These are phyloP conservation scores for Afroboletus lepidellus DNA, from an alignment of 1,284 basidiomycete genomes.

Conservation along the genomic window DNA sequence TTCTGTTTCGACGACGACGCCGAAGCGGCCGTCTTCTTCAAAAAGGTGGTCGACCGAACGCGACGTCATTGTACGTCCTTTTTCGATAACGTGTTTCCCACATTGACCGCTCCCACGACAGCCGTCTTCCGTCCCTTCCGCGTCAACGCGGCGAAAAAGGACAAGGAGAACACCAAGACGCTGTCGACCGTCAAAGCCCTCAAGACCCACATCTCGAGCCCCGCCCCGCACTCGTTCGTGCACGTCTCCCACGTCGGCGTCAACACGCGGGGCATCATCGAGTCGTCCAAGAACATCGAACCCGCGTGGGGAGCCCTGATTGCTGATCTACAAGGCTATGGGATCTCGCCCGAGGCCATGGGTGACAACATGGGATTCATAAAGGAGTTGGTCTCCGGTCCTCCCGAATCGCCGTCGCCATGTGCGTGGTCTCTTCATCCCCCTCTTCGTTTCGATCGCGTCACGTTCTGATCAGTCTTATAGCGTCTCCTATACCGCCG, in stretches of 20 bases:
- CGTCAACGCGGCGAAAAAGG: slow-evolving; percentile 21
- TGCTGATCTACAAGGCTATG: slow-evolving; percentile 61
- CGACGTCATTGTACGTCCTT: slow-evolving; percentile 32
- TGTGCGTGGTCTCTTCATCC: slow-evolving; percentile 14
- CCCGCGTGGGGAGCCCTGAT: slow-evolving; percentile 72
- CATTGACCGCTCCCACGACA: slow-evolving; percentile 10
- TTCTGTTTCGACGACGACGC: slow-evolving; percentile 67
- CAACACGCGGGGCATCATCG: slow-evolving; percentile 62
- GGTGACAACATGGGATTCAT: slow-evolving; percentile 66
- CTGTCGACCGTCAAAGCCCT: slow-evolving; percentile 37
- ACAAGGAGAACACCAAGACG: slow-evolving; percentile 23
- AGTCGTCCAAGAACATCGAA: slow-evolving; percentile 74
- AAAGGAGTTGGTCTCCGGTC: slow-evolving; percentile 56
- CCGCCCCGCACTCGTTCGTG: slow-evolving; percentile 74
- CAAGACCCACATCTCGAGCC: slow-evolving; percentile 65
- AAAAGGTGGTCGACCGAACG: slow-evolving; percentile 44
- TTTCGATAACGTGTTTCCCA: background rate
- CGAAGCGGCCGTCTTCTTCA: slow-evolving; percentile 56
- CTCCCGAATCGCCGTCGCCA: slow-evolving; percentile 11
- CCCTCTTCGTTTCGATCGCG: background rate
- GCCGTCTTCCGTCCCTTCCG: slow-evolving; percentile 31
- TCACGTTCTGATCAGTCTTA: background rate
- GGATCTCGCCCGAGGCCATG: slow-evolving; percentile 52
- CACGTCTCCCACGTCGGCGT: slow-evolving; percentile 89
- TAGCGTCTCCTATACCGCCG: slow-evolving; percentile 15